Conservation (phyloP, 257 asterid genomes). For the Prunella vulgaris region DNA sequence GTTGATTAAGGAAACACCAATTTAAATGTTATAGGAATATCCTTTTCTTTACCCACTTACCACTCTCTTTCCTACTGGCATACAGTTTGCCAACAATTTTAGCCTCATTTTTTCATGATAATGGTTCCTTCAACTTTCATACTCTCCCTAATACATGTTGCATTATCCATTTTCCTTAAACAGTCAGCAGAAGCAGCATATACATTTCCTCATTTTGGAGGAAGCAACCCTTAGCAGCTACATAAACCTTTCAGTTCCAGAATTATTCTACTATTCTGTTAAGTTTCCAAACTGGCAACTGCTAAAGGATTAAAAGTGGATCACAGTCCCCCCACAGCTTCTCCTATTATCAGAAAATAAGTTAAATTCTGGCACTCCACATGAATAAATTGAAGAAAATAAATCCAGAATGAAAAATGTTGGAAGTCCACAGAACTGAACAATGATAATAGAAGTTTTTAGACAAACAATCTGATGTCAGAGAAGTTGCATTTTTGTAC, state of each 20-base stretch:
- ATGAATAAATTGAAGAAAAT: not conserved
- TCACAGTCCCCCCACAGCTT: not conserved
- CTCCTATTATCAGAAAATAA: not conserved
- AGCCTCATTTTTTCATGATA: not conserved
- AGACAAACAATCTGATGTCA: not conserved
- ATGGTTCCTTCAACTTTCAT: not conserved
- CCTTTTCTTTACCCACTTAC: not conserved
- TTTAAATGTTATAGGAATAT: not conserved
- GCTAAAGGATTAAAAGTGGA: not conserved
- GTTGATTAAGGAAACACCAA: not conserved
- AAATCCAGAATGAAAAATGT: not conserved
- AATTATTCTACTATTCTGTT: not conserved
- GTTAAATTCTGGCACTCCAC: not conserved
- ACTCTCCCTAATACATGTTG: not conserved
- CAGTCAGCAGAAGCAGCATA: not conserved
- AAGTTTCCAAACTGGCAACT: not conserved
- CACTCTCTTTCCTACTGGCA: slow-evolving; percentile 6
- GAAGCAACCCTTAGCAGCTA: not conserved
- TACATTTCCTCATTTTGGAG: not conserved
- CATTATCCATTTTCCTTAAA: not conserved
- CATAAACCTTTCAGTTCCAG: not conserved
- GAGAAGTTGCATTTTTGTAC: not conserved
- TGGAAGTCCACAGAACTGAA: not conserved
- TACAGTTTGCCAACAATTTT: not conserved
- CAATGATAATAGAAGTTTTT: not conserved